Conservation (phyloP, 1,139 yeast species). For the Lodderomyces elongisporus region DNA sequence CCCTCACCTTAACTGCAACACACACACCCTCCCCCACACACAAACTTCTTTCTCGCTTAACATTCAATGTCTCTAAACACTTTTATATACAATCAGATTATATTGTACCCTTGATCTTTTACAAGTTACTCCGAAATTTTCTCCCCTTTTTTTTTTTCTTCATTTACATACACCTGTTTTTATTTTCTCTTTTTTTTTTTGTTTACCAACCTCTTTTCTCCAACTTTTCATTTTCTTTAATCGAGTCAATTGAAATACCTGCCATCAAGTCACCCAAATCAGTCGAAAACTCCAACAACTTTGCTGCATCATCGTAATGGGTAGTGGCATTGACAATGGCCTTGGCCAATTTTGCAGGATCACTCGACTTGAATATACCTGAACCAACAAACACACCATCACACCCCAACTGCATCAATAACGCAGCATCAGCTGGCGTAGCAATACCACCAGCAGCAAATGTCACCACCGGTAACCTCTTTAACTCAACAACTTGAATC, state of each 20-base stretch:
- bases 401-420: slow-evolving; percentile 87
- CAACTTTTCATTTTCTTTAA: slow-evolving; percentile 45
- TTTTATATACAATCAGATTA: too few species aligned
- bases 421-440: slow-evolving; percentile 85
- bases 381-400: slow-evolving; percentile 92
- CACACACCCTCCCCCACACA: too few species aligned
- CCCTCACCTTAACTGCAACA: too few species aligned
- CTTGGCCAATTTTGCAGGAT: slow-evolving; percentile 71
- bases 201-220: slow-evolving; percentile 15
- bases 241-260: slow-evolving; percentile 55
- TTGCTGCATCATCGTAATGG: slow-evolving; percentile 60
- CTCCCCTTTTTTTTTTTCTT: too few species aligned
- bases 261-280: slow-evolving; percentile 76
- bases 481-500: slow-evolving; percentile 47
- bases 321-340: slow-evolving; percentile 84
- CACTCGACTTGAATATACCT: slow-evolving; percentile 73
- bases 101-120: too few species aligned
- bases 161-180: too few species aligned
- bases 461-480: slow-evolving; percentile 77
- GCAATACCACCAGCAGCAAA: slow-evolving; percentile 93
- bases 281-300: slow-evolving; percentile 65
- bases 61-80: too few species aligned
- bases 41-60: too few species aligned
- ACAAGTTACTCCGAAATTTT: too few species aligned
- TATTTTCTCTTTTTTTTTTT: too few species aligned